Conservation (phyloP, 305 asterid species). For the Coffea humblotiana region DNA sequence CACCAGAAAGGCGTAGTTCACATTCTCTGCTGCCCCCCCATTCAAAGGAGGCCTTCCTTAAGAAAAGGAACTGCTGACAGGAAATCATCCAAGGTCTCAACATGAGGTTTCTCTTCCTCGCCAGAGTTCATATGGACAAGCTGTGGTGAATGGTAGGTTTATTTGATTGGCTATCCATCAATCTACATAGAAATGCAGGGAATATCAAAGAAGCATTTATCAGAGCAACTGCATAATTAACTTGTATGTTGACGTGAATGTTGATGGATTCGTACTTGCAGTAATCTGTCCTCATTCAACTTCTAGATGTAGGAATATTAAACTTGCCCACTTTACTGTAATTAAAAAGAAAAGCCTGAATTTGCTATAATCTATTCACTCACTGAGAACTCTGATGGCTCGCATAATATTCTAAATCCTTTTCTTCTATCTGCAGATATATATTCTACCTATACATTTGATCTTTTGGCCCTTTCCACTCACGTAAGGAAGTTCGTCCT, state of each 20-base stretch:
- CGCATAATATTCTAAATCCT: not conserved
- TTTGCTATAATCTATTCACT: not conserved
- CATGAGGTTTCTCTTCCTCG: slow-evolving; percentile 59
- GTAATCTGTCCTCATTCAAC: not conserved
- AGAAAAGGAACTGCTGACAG: slow-evolving; percentile 45
- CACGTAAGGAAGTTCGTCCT: not conserved
- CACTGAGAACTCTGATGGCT: not conserved
- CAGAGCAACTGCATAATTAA: no score
- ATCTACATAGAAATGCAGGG: no score
- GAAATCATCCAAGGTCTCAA: slow-evolving; percentile 43
- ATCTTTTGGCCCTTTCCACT: not conserved
- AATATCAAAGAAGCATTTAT: no score
- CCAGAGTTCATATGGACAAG: slow-evolving; percentile 72
- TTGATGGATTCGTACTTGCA: not conserved
- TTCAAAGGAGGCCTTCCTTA: slow-evolving; percentile 52
- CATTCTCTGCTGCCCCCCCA: slow-evolving; percentile 62
- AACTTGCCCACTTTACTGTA: not conserved
- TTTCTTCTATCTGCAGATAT: not conserved
- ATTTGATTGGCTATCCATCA: not conserved
- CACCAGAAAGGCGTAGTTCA: slow-evolving; percentile 56
- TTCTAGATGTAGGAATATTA: not conserved
- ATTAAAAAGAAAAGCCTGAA: not conserved
- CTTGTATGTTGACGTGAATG: no score
- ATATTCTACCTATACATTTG: not conserved
- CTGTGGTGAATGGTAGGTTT: slow-evolving; percentile 69